Conservation (phyloP, 495 filamentous ascomycete genomes). For the Podospora comata region DNA sequence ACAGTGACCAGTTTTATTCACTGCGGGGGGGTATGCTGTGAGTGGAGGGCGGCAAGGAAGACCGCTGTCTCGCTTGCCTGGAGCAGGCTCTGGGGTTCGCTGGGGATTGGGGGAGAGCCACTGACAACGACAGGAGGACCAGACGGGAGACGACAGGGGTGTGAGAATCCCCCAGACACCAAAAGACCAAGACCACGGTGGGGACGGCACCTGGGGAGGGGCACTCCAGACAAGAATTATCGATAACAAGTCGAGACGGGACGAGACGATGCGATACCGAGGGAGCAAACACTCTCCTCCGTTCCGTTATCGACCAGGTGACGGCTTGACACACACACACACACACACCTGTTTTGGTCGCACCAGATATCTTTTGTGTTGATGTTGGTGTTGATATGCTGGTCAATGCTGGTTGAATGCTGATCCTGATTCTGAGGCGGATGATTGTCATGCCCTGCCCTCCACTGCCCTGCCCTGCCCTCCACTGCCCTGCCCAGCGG, state of each 20-base stretch:
- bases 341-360: slow-evolving; percentile 14
- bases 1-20: slow-evolving; percentile 40
- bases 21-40: slow-evolving; percentile 31
- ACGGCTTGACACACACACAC: slow-evolving; percentile 20
- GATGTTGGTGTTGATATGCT: not conserved
- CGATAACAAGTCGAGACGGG: slow-evolving; percentile 8
- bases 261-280: not conserved
- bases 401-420: not conserved
- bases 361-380: slow-evolving; percentile 9
- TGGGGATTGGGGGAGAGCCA: slow-evolving; percentile 17
- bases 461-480: not conserved
- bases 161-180: slow-evolving; percentile 7
- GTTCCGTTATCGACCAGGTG: slow-evolving; percentile 26
- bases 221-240: slow-evolving; percentile 8
- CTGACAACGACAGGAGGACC: slow-evolving; percentile 16
- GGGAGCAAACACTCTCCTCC: slow-evolving; percentile 6
- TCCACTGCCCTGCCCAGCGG: not conserved
- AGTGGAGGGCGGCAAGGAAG: slow-evolving; percentile 33
- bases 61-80: slow-evolving; percentile 22
- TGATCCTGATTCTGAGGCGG: not conserved
- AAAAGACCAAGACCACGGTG: not conserved
- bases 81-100: slow-evolving; percentile 4
- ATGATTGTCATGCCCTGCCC: not conserved
- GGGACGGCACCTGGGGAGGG: slow-evolving; percentile 2
- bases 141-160: slow-evolving; percentile 15